Base-by-base conservation (phyloP, 2,329 filamentous ascomycete genomes). In the Dactylellina sp. region DNA sequence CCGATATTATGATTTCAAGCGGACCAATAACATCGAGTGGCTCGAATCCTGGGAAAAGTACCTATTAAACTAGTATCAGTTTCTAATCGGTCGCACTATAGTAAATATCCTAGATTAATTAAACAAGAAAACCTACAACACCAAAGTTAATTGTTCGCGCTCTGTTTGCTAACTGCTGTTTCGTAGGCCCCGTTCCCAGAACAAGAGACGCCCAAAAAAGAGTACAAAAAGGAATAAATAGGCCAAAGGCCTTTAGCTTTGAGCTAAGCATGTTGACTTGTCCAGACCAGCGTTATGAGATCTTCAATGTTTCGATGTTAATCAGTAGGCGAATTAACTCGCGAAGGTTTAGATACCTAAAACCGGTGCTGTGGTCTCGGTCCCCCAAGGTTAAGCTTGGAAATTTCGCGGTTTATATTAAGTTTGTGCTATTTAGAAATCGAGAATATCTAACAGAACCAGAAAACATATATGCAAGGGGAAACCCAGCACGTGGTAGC, bases 1-100 rank as follows among this genome's bases (percentile, higher is more conserved):
- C 64, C 6, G 55, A 55, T 28, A 53, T 20, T 20, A 86, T 79
- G 71, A 82, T 81, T 75, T 86, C 83, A 9, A 86, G 78, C 4
- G 84, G 84, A 5, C 84, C 84, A 63, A 83, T 82, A 39, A 80
- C 80, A 64, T 84, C 82, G 7, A 83, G 78, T 18, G 81, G 80
- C 77, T 84, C 80, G 76, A 83, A 83, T 40, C 81, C 82, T 2
- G 81, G 82, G 76, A 80, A 84, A 12, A 84, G 76, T 12, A 81
- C 79, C 56, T 60, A 46, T 32, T 28, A 7, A n/a, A 20, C 47
- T 35, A n/a, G 22, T 22, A n/a, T 37, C 12, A 37, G 11, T 14
- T 37, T 24, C n/a, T 22, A 7, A 11, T 32, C 9, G 4, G 7
- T 37, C 1, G 32, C 24, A 60, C n/a, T 14, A 22, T 35, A 35